These are phyloP conservation scores for Mrakiaceae sp. DNA, from an alignment of 1,284 basidiomycete genomes.

Conservation along the genomic window DNA sequence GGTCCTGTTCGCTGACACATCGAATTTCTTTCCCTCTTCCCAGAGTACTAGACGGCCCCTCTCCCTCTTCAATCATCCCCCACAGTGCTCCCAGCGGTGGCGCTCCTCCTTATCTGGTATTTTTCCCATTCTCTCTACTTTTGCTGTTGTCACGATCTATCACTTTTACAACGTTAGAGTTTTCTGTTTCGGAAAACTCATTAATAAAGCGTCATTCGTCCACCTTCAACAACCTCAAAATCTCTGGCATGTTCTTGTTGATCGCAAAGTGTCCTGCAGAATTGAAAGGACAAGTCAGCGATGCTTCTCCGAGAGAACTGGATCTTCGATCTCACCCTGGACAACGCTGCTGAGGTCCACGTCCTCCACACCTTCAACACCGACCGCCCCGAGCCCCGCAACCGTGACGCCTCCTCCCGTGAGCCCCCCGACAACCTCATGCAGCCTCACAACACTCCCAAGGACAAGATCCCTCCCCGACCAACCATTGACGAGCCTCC, in stretches of 20 bases:
- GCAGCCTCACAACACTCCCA: conserved; percentile 41
- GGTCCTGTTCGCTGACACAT: neutral
- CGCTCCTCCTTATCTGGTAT: neutral
- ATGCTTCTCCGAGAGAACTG: neutral
- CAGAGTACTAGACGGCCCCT: conserved; percentile 4
- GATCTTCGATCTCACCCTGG: conserved; percentile 19
- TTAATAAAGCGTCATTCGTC: conserved; percentile 22
- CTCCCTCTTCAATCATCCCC: too few relatives aligned
- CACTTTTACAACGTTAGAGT: neutral
- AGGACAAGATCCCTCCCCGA: conserved; percentile 41
- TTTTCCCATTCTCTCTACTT: neutral
- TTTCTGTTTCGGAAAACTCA: too few relatives aligned
- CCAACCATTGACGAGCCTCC: conserved; percentile 42
- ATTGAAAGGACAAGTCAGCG: too few relatives aligned
- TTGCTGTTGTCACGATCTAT: neutral
- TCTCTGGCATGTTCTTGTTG: conserved; percentile 31
- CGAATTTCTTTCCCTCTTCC: neutral
- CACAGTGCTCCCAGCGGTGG: neutral
- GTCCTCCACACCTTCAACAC: conserved; percentile 36
- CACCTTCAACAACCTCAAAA: conserved; percentile 30
- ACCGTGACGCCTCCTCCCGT: conserved; percentile 30
- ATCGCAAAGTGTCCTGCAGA: conserved; percentile 32
- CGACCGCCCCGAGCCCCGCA: conserved; percentile 34
- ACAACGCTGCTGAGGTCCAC: conserved; percentile 35
- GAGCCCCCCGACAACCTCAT: conserved; percentile 39